Percentiles rank a stretch among this genome's conserved stretches.
Conservation (phyloP, 1,139 yeast genomes). For the Saccharomyces hybrid region DNA sequence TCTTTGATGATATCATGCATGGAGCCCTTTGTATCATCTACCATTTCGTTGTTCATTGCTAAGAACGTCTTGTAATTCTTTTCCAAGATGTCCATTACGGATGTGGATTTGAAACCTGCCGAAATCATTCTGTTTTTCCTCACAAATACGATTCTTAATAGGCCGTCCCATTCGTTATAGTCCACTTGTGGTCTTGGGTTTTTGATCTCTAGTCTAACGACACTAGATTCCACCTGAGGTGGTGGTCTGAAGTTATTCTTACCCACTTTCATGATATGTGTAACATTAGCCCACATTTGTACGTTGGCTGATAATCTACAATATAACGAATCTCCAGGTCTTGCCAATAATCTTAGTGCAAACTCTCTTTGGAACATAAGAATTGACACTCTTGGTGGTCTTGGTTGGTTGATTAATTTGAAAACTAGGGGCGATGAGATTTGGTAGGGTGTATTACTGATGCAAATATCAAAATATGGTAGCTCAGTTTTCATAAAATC, state of each 20-base stretch:
- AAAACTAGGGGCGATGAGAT: conserved; percentile 94
- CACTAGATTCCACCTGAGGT: conserved; percentile 96
- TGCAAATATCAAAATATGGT: conserved; percentile 92
- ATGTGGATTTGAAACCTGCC: conserved; percentile 82
- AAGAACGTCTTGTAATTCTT: conserved; percentile 79
- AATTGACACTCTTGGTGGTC: conserved; percentile 90
- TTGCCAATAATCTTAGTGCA: conserved; percentile 83
- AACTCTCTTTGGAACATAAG: conserved; percentile 98
- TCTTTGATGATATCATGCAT: conserved; percentile 48
- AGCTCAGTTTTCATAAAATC: conserved; percentile 94
- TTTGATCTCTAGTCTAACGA: conserved; percentile 86
- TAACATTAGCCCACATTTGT: conserved; percentile 98
- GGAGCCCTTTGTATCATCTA: conserved; percentile 37
- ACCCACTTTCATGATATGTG: conserved; percentile 97
- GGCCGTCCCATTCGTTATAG: conserved; percentile 94
- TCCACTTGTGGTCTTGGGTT: conserved; percentile 87
- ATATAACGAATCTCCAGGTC: conserved; percentile 90
- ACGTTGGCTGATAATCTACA: conserved; percentile 93
- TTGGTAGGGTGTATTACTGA: conserved; percentile 95
- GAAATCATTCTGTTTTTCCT: conserved; percentile 88
- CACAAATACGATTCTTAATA: conserved; percentile 80
- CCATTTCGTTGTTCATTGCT: conserved; percentile 45
- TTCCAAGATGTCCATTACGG: conserved; percentile 78
- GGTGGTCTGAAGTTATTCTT: conserved; percentile 96
- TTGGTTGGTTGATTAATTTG: conserved; percentile 80